A percentile compares a stretch with the other conserved stretches of the same genome.
Evolutionary conservation across 2,329 filamentous ascomycete genomes (phyloP).

Genomic region (Talaromyces piceae): DNA sequence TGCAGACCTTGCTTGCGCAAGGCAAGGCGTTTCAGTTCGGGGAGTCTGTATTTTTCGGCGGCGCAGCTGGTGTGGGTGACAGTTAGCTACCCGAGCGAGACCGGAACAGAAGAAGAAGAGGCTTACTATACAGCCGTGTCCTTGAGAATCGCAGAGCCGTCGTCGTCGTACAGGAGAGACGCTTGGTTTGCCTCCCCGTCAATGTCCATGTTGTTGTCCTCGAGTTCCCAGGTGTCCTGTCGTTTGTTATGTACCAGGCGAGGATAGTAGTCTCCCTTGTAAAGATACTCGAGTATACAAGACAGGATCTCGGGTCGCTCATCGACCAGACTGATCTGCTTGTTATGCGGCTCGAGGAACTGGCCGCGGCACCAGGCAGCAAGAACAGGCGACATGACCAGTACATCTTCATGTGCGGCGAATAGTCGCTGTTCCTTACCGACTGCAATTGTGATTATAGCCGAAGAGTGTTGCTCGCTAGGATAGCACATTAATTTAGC

Average conservation of each 20-base stretch:
- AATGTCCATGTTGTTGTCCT: constrained; percentile 44
- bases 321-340: constrained; percentile 71
- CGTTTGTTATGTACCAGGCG: constrained; percentile 75
- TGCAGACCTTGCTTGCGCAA: constrained; percentile 86
- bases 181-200: constrained; percentile 48
- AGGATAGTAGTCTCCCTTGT: constrained; percentile 90
- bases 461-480: constrained; percentile 51
- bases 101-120: background rate
- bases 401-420: constrained; percentile 81
- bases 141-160: constrained; percentile 65
- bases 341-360: constrained; percentile 54
- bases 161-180: constrained; percentile 60
- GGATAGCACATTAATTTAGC: background rate
- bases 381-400: constrained; percentile 74
- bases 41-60: constrained; percentile 73
- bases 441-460: constrained; percentile 73
- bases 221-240: constrained; percentile 73
- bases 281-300: constrained; percentile 81
- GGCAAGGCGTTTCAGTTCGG: constrained; percentile 75
- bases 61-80: constrained; percentile 48
- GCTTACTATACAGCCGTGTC: constrained; percentile 77
- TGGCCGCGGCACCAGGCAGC: constrained; percentile 55
- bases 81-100: constrained; percentile 11
- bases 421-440: constrained; percentile 81
- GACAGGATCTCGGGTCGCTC: constrained; percentile 90